phyloP scores from a whole-genome alignment of 768 basidiomycete genomes.

The Xanthoconium purpureum region DNA sequence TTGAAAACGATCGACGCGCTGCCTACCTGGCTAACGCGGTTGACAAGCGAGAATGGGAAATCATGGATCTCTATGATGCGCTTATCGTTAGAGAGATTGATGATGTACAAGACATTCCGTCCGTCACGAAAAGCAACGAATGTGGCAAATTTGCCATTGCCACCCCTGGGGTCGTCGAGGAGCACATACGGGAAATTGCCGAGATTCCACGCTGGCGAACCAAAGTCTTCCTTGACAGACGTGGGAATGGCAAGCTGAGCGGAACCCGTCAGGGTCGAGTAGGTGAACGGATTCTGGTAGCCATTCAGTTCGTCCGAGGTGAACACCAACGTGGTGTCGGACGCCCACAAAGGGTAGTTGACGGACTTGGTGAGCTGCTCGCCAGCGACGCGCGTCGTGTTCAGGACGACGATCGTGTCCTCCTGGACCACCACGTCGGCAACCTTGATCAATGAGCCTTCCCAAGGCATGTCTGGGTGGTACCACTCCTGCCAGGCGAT shows the following conservation, averaged over 20 bases:
- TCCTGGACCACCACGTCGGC: slow-evolving; percentile 40
- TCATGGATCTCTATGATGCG: slow-evolving; percentile 23
- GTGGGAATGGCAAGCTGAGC: slow-evolving; percentile 31
- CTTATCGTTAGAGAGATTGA: slow-evolving; percentile 26
- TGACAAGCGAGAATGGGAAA: slow-evolving; percentile 34
- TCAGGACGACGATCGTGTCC: slow-evolving; percentile 35
- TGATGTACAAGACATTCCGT: slow-evolving; percentile 34
- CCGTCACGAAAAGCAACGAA: slow-evolving; percentile 35
- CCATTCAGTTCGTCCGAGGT: slow-evolving; percentile 58
- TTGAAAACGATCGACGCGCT: slow-evolving; percentile 31
- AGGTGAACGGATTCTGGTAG: slow-evolving; percentile 66
- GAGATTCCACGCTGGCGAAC: slow-evolving; percentile 54
- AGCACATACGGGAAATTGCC: slow-evolving; percentile 46
- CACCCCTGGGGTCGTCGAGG: slow-evolving; percentile 32
- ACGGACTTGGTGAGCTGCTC: slow-evolving; percentile 48
- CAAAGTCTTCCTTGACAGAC: slow-evolving; percentile 54
- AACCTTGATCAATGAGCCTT: slow-evolving; percentile 54
- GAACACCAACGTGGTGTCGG: slow-evolving; percentile 55
- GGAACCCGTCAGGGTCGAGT: slow-evolving; percentile 35
- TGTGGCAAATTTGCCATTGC: slow-evolving; percentile 20
- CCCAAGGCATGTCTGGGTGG: slow-evolving; percentile 74
- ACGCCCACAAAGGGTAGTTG: slow-evolving; percentile 58
- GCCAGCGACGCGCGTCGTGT: slow-evolving; percentile 49
- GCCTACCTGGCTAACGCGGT: slow-evolving; percentile 24
- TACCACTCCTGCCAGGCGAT: slow-evolving; percentile 67